phyloP scores from a whole-genome alignment of 1,284 basidiomycete genomes.

The Erythrobasidium hasegawianum region DNA sequence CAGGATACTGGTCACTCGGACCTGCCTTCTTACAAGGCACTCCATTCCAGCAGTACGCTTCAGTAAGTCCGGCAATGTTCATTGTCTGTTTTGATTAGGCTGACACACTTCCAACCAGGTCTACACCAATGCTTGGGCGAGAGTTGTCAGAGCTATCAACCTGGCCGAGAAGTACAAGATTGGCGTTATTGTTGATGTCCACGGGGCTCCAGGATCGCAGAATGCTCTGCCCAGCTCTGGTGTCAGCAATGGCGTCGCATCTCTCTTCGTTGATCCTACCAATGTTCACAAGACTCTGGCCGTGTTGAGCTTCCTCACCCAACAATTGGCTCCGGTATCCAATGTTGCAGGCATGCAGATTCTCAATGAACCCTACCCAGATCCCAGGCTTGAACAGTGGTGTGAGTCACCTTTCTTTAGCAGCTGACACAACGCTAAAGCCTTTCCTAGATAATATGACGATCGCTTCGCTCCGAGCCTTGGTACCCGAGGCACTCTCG shows the following conservation, averaged over 20 bases:
- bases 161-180: slow-evolving; percentile 62
- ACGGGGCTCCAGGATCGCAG: slow-evolving; percentile 60
- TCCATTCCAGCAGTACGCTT: slow-evolving; percentile 4
- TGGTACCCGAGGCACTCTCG: not conserved
- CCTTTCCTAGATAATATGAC: not conserved
- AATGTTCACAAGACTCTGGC: slow-evolving; percentile 61
- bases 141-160: slow-evolving; percentile 58
- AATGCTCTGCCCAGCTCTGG: slow-evolving; percentile 67
- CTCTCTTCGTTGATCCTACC: slow-evolving; percentile 56
- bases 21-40: slow-evolving; percentile 39
- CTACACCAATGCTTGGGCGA: slow-evolving; percentile 6
- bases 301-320: slow-evolving; percentile 59
- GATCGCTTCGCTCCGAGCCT: not conserved
- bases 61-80: not conserved
- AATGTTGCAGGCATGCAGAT: slow-evolving; percentile 74
- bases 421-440: not conserved
- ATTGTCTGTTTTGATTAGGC: too few relatives aligned
- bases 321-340: slow-evolving; percentile 60
- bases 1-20: slow-evolving; percentile 24
- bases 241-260: slow-evolving; percentile 60
- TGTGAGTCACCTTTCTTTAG: slow-evolving; percentile 39
- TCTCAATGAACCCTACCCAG: slow-evolving; percentile 62
- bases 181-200: slow-evolving; percentile 70
- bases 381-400: slow-evolving; percentile 39
- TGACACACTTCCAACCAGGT: not conserved